A percentile compares a stretch with the other conserved stretches of the same genome.
These are phyloP conservation scores for Penstemon eatonii DNA, from an alignment of 257 asterid genomes.

Conservation along the genomic window DNA sequence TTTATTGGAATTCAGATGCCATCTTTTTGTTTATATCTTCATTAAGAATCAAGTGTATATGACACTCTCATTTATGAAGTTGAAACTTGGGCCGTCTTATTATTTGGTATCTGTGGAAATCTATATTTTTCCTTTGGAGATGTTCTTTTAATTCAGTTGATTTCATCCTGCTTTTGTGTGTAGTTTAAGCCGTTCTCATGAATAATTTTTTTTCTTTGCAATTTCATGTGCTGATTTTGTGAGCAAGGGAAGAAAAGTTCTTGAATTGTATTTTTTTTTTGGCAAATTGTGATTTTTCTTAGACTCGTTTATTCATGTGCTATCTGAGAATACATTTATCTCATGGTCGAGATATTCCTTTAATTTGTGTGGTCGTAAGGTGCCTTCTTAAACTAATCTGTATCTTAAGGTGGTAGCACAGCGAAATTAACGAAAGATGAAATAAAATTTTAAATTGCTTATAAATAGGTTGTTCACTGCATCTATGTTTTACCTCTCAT, in stretches of 20 bases:
- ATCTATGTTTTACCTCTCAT: not conserved
- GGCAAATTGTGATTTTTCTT: not conserved
- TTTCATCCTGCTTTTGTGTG: not conserved
- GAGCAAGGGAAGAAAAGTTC: not conserved
- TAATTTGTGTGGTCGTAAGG: not conserved
- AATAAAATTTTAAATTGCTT: not conserved
- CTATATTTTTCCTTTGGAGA: not conserved
- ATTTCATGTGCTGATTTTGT: no score
- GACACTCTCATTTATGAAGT: not conserved
- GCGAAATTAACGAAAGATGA: not conserved
- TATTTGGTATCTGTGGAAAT: not conserved
- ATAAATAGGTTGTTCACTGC: not conserved
- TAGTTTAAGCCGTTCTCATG: no score
- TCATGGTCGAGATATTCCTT: conserved; percentile 4
- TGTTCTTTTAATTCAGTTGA: not conserved
- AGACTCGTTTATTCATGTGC: not conserved
- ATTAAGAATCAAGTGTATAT: not conserved
- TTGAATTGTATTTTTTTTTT: not conserved
- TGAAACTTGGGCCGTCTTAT: not conserved
- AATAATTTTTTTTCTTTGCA: no score
- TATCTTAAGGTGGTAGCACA: no score
- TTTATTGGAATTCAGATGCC: not conserved
- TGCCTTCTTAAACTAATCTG: not conserved
- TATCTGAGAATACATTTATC: not conserved
- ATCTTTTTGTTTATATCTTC: not conserved